Percentiles rank a stretch among this genome's conserved stretches.
Evolutionary conservation across 495 filamentous ascomycete species (phyloP).

Genomic region (Xylaria flabelliformis): DNA sequence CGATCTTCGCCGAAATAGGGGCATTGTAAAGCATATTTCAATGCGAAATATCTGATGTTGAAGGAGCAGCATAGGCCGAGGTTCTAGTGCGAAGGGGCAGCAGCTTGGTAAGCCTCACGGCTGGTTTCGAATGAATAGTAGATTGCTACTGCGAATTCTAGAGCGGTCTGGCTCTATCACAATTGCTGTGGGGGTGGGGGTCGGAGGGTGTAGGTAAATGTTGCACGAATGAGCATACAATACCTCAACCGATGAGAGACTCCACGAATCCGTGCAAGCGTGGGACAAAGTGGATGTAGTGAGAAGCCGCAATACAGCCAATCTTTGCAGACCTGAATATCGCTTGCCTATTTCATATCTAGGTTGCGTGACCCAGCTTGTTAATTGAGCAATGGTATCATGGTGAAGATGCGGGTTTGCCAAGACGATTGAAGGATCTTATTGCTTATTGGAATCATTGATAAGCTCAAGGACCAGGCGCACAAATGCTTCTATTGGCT

Average conservation of each 20-base stretch:
- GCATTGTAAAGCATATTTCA: slow-evolving; percentile 12
- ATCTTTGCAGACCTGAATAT: not conserved
- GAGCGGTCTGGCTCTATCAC: not conserved
- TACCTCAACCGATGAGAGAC: not conserved
- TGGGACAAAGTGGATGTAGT: not conserved
- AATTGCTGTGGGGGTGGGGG: not conserved
- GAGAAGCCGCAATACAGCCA: not conserved
- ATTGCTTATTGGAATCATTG: slow-evolving; percentile 14
- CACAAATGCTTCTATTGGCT: slow-evolving; percentile 17
- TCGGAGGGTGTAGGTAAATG: not conserved
- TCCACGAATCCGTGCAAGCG: not conserved
- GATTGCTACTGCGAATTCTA: not conserved
- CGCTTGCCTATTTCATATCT: not conserved
- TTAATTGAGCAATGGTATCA: not conserved
- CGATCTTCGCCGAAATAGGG: slow-evolving; percentile 28
- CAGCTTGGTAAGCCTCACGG: not conserved
- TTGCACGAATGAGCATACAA: not conserved
- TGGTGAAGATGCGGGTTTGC: slow-evolving; percentile 4
- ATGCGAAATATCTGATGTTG: not conserved
- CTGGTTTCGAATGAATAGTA: too few relatives aligned
- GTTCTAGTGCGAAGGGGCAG: not conserved
- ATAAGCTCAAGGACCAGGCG: slow-evolving; percentile 13
- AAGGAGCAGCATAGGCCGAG: not conserved
- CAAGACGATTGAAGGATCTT: slow-evolving; percentile 5
- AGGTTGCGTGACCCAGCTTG: not conserved